Evolutionary conservation across 306 rosid genomes (phyloP), one percentile per base, ranked within the genome.

Genomic region (Sicyos baderoa): DNA sequence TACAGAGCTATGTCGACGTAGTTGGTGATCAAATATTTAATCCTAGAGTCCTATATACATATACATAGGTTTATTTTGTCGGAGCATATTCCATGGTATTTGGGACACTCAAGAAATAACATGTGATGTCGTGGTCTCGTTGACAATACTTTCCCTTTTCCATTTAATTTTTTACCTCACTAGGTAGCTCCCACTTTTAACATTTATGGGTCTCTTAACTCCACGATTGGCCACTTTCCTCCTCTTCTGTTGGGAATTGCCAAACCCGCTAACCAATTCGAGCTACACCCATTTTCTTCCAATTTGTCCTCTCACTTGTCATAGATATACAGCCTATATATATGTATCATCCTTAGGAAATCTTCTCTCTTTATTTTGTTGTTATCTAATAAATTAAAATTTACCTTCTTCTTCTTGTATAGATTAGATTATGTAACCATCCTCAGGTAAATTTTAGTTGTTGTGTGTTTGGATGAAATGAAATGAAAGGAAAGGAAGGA

Each of bases 81-180:
- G 7, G 22, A 59, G 9, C 9, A 23, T 59, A 35, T 14, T 14
- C 62, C 58, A 22, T 56, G 37, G 65, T n/a, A 44, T 27, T 59
- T 59, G 65, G 65, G 65, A 59, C 45, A 29, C 4, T 27, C 13
- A 2, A 32, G 44, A n/a, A 16, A 60, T 6, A 15, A 6, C 66
- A 60, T 60, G 66, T 29, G 66, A 22, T 59, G 35, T 12, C 0
- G 19, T 59, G 65, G 65, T 45, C 27, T 59, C 2, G 2, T 29
- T 35, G 67, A 61, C 67, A 61, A 61, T 61, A 4, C 68, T 62
- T 62, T 62, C 68, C 50, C 68, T 62, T 62, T 62, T 37, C 68
- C 48, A 54, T 15, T 37, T 5, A 37, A 37, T 8, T 58, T 15
- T 5, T 27, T 0, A 27, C 21, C 9, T n/a, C 55, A 37, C 6